Conservation (phyloP, 2,329 filamentous ascomycete species). For the Stemphylium lycopersici region DNA sequence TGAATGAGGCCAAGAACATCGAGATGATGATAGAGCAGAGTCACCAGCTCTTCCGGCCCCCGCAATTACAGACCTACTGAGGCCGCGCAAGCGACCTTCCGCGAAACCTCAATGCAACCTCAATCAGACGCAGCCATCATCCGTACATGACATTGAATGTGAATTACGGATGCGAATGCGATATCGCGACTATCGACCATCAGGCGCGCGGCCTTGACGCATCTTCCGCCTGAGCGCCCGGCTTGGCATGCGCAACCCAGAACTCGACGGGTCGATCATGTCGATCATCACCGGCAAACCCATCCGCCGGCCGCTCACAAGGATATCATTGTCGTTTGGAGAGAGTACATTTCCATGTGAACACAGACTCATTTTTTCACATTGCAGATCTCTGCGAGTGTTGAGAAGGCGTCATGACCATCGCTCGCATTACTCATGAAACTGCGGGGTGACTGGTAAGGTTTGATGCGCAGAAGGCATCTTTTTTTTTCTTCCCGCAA, state of each 20-base stretch:
- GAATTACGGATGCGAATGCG: not conserved
- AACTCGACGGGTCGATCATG: conserved; percentile 9
- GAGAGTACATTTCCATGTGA: not conserved
- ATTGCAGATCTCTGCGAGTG: not conserved
- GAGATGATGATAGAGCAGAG: conserved; percentile 51
- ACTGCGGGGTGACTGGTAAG: too few species aligned
- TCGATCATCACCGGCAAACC: conserved; percentile 9
- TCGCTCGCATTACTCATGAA: too few species aligned
- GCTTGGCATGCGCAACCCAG: not conserved
- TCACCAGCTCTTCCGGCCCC: conserved; percentile 45
- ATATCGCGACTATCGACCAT: not conserved
- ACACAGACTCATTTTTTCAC: not conserved
- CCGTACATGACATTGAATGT: not conserved
- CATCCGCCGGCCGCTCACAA: not conserved
- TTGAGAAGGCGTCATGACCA: too few species aligned
- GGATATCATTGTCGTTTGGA: not conserved
- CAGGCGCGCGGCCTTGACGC: not conserved
- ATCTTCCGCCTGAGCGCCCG: not conserved
- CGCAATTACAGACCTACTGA: conserved; percentile 39
- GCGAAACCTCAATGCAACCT: not conserved
- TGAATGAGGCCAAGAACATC: conserved; percentile 48
- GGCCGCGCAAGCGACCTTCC: not conserved
- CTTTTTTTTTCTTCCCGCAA: too few species aligned
- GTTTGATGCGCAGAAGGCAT: too few species aligned
- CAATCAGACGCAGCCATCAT: not conserved